Percentiles rank a stretch among this genome's conserved stretches.
Evolutionary conservation across 768 basidiomycete species (phyloP).

Genomic region (Suillus lakei): DNA sequence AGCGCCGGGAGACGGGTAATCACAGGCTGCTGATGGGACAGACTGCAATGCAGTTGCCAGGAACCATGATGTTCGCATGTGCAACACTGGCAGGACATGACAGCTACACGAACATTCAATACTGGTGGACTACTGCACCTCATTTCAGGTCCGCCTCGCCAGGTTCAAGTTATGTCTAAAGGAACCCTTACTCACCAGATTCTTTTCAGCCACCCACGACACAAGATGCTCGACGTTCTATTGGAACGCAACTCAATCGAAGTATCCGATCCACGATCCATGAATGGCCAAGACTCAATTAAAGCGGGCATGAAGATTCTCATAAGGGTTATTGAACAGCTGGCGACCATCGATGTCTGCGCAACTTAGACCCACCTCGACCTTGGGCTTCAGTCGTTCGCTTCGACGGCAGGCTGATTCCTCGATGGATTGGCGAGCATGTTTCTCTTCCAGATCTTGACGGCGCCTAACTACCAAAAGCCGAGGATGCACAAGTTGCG

Average conservation of each 20-base stretch:
- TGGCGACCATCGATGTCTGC: conserved; percentile 15
- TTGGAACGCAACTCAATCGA: conserved; percentile 21
- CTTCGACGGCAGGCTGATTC: conserved; percentile 26
- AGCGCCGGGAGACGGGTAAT: not conserved
- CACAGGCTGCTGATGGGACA: conserved; percentile 11
- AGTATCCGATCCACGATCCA: conserved; percentile 23
- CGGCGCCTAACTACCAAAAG: conserved; percentile 17
- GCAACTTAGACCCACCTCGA: conserved; percentile 21
- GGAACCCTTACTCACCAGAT: not conserved
- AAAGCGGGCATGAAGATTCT: conserved; percentile 29
- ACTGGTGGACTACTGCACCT: conserved; percentile 28
- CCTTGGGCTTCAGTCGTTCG: conserved; percentile 16
- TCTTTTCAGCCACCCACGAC: conserved; percentile 26
- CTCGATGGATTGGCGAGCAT: conserved; percentile 29
- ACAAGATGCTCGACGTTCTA: conserved; percentile 22
- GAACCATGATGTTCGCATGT: not conserved
- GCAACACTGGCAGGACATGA: conserved; percentile 32
- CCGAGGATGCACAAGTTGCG: conserved; percentile 29
- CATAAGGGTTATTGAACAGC: conserved; percentile 28
- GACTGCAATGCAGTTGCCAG: conserved; percentile 19
- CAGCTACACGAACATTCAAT: conserved; percentile 31
- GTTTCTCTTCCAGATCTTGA: not conserved
- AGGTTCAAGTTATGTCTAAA: not conserved
- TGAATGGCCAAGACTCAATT: conserved; percentile 26
- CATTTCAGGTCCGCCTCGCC: conserved; percentile 24